Conservation (phyloP, 192 early-diverging fungal genomes). For the Martensiomyces pterosporus region DNA sequence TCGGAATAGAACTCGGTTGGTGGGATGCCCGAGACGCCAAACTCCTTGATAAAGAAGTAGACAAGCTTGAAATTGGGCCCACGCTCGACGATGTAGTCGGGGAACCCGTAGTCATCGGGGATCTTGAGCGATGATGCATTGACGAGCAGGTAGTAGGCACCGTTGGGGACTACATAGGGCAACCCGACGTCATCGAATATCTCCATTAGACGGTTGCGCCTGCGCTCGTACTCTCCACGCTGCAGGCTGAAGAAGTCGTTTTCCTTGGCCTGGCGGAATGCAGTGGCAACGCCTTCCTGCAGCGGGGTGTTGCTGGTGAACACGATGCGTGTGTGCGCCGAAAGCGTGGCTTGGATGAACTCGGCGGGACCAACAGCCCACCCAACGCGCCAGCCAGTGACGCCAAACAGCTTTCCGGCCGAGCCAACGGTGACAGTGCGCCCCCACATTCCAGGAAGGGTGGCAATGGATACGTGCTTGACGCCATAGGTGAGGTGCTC, state of each 20-base stretch:
- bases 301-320: conserved; percentile 88
- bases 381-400: conserved; percentile 96
- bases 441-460: conserved; percentile 83
- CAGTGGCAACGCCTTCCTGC: conserved; percentile 78
- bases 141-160: conserved; percentile 90
- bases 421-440: conserved; percentile 91
- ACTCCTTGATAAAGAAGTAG: conserved; percentile 80
- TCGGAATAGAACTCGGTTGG: conserved; percentile 84
- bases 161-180: conserved; percentile 80
- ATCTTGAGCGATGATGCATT: conserved; percentile 66
- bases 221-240: conserved; percentile 58
- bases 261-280: conserved; percentile 60
- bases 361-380: conserved; percentile 80
- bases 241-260: conserved; percentile 69
- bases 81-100: conserved; percentile 53
- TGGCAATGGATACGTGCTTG: conserved; percentile 71
- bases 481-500: conserved; percentile 86
- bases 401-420: conserved; percentile 91
- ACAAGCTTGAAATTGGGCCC: conserved; percentile 75
- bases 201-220: conserved; percentile 69
- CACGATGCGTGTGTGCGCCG: conserved; percentile 86
- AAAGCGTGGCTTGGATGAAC: conserved; percentile 67
- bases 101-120: conserved; percentile 59
- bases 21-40: conserved; percentile 89
- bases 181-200: conserved; percentile 65